These are phyloP conservation scores for Ambrosia trifida DNA, from an alignment of 129 eudicot species.

Conservation along the genomic window DNA sequence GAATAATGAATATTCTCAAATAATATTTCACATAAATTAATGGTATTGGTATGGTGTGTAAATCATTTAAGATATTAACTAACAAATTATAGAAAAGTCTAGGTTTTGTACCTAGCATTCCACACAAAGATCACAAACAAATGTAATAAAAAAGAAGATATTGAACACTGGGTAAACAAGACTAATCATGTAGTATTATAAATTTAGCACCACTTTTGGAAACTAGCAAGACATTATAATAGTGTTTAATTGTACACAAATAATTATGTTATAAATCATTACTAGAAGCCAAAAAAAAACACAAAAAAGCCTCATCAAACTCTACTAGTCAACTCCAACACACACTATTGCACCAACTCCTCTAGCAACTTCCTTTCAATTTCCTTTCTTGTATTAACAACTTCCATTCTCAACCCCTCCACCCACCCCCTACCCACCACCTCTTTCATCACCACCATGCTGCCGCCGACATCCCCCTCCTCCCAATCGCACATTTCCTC, in stretches of 20 bases:
- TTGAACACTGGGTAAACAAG: conserved; percentile 29
- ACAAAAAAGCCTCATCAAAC: conserved; percentile 28
- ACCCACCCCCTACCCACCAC: conserved; percentile 79
- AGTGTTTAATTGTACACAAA: conserved; percentile 42
- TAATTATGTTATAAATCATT: conserved; percentile 27
- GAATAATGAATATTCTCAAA: conserved; percentile 17
- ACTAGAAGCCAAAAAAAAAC: conserved; percentile 16
- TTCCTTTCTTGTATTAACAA: conserved; percentile 56
- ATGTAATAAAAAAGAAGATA: conserved; percentile 24
- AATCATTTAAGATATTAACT: neutral
- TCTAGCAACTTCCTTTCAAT: conserved; percentile 79
- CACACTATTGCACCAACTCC: conserved; percentile 72
- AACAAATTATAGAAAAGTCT: conserved; percentile 10
- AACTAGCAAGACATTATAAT: conserved; percentile 35
- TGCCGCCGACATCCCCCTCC: conserved; percentile 37
- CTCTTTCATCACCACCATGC: conserved; percentile 67
- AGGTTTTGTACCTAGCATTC: conserved; percentile 18
- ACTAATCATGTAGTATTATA: conserved; percentile 21
- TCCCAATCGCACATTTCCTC: conserved; percentile 45
- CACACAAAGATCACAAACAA: conserved; percentile 33
- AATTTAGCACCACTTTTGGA: conserved; percentile 36
- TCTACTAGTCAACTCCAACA: conserved; percentile 59
- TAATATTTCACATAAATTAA: neutral
- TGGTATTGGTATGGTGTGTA: neutral
- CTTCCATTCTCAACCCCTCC: conserved; percentile 55